Evolutionary conservation across 257 asterid genomes (phyloP).

Genomic region (Haberlea rhodopensis): DNA sequence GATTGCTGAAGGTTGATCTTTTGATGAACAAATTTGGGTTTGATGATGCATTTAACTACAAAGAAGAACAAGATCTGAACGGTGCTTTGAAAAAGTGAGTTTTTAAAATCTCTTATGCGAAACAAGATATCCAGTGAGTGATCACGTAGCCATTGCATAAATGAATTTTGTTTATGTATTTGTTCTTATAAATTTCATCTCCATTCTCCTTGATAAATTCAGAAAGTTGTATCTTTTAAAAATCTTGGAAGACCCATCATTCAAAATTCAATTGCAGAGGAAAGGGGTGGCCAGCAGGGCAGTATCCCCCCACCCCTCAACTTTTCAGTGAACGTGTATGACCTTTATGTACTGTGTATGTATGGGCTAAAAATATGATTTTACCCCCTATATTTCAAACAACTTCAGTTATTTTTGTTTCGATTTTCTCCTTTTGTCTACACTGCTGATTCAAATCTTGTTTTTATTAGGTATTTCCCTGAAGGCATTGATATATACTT

Average conservation of each 20-base stretch:
- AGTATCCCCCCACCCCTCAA: too few relatives aligned
- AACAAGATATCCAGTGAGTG: neutral
- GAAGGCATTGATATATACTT: conserved; percentile 52
- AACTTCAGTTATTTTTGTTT: neutral
- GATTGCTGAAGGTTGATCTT: conserved; percentile 40
- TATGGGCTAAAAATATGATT: neutral
- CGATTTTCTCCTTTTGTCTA: neutral
- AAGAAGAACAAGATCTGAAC: conserved; percentile 42
- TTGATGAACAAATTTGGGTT: conserved; percentile 52
- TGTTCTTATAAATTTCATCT: neutral
- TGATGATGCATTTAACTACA: conserved; percentile 49
- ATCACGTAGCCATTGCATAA: neutral
- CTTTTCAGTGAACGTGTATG: neutral
- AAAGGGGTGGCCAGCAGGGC: too few relatives aligned
- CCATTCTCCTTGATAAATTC: neutral
- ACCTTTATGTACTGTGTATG: neutral
- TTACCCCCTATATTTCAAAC: too few relatives aligned
- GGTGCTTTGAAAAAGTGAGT: conserved; percentile 46
- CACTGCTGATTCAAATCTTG: neutral
- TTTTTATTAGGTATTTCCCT: conserved; percentile 39
- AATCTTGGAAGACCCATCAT: neutral
- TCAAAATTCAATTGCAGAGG: too few relatives aligned
- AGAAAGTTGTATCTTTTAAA: neutral
- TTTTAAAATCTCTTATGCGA: neutral
- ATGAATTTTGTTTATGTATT: neutral